phyloP scores from a whole-genome alignment of 164 flowering plant genomes.

The Aristolochia contorta region DNA sequence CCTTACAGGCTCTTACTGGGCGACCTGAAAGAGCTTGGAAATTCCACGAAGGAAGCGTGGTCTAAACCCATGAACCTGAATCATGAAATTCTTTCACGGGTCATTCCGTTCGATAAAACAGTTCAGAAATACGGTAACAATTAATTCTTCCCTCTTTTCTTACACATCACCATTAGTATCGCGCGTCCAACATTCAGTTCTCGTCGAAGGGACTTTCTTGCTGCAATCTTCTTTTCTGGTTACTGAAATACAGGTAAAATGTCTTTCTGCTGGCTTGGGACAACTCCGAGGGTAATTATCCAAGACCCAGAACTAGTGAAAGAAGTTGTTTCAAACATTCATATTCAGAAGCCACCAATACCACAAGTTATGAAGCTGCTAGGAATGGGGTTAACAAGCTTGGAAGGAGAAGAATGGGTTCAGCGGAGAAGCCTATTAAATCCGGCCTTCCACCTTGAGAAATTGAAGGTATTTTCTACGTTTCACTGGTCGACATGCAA shows the following conservation, averaged over 20 bases:
- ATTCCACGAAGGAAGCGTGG: no score
- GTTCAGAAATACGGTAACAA: slow-evolving; percentile 30
- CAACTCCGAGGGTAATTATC: slow-evolving; percentile 5
- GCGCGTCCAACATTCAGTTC: background rate
- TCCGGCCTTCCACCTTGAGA: slow-evolving; percentile 12
- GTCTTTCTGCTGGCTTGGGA: slow-evolving; percentile 7
- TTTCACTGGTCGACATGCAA: no score
- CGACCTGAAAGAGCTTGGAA: no score
- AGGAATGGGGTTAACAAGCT: background rate
- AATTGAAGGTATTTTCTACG: slow-evolving; percentile 13
- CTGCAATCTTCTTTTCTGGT: background rate
- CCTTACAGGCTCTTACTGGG: no score
- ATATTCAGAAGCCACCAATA: slow-evolving; percentile 2
- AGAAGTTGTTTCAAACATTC: slow-evolving; percentile 8
- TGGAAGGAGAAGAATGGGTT: slow-evolving; percentile 13
- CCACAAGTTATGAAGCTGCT: no score
- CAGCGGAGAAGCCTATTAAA: slow-evolving; percentile 7
- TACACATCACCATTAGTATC: background rate
- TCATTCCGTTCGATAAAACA: slow-evolving; percentile 16
- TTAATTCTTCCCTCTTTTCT: background rate
- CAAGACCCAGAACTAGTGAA: slow-evolving; percentile 11
- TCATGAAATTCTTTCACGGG: slow-evolving; percentile 32
- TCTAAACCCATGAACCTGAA: slow-evolving; percentile 6
- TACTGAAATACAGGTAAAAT: slow-evolving; percentile 7
- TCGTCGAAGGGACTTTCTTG: background rate